Evolutionary conservation across 164 flowering plant genomes (phyloP).

Genomic region (Dillenia turbinata): DNA sequence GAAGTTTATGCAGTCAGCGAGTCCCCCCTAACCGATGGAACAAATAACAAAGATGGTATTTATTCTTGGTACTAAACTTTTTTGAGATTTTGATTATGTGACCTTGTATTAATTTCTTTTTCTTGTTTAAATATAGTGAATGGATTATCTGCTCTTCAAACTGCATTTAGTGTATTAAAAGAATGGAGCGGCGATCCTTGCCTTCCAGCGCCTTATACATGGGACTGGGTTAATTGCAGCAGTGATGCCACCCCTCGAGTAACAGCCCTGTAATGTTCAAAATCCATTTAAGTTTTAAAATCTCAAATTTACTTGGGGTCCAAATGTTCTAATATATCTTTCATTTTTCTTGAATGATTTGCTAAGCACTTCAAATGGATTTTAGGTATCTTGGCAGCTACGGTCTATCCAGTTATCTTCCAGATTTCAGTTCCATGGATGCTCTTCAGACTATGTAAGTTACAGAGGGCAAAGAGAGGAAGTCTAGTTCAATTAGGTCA

Average conservation of each 20-base stretch:
- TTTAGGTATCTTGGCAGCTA: constrained; percentile 29
- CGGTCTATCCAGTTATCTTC: constrained; percentile 29
- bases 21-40: constrained; percentile 19
- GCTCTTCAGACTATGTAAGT: constrained; percentile 41
- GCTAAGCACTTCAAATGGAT: not conserved
- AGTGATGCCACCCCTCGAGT: constrained; percentile 25
- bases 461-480: not conserved
- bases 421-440: constrained; percentile 43
- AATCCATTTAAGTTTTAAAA: not conserved
- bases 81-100: no score
- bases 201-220: constrained; percentile 27
- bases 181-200: constrained; percentile 43
- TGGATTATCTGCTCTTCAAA: constrained; percentile 24
- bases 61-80: not conserved
- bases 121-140: constrained; percentile 11
- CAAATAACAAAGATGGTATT: constrained; percentile 32
- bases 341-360: no score
- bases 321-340: not conserved
- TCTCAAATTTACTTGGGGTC: constrained; percentile 7
- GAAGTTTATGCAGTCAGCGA: constrained; percentile 27
- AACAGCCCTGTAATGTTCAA: constrained; percentile 26
- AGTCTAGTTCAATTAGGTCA: not conserved
- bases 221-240: constrained; percentile 45
- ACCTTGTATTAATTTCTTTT: no score
- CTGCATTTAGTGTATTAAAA: constrained; percentile 8